These are phyloP conservation scores for Trichosporon sp. DNA, from an alignment of 1,284 basidiomycete species.

Conservation along the genomic window DNA sequence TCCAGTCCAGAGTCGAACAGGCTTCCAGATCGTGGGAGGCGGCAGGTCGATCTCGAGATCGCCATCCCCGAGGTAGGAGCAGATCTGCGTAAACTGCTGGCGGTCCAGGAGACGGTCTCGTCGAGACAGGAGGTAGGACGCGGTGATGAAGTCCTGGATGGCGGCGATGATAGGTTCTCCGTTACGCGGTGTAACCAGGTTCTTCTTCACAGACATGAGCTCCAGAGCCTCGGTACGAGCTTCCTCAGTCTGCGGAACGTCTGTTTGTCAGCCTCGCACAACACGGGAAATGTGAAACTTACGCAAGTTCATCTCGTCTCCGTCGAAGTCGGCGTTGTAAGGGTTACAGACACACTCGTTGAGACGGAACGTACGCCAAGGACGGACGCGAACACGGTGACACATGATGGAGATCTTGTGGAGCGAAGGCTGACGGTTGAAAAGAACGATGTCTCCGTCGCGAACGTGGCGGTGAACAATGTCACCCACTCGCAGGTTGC, in stretches of 20 bases:
- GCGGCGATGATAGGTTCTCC: conserved; percentile 98
- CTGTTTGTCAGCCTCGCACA: conserved; percentile 57
- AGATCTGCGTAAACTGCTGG: conserved; percentile 93
- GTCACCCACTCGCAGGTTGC: conserved; percentile 53
- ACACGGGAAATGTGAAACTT: conserved; percentile 47
- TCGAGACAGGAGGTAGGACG: conserved; percentile 90
- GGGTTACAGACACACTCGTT: conserved; percentile 99
- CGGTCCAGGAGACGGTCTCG: conserved; percentile 94
- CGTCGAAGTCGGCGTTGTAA: conserved; percentile 99
- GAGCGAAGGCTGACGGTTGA: conserved; percentile 98
- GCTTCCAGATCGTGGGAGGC: conserved; percentile 92
- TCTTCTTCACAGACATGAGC: conserved; percentile 97
- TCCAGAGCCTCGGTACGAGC: conserved; percentile 95
- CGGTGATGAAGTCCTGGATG: conserved; percentile 98
- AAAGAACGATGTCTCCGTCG: conserved; percentile 95
- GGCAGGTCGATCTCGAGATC: conserved; percentile 92
- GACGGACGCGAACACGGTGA: conserved; percentile 85
- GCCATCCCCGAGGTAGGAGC: conserved; percentile 91
- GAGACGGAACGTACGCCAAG: conserved; percentile 95
- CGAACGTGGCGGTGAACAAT: conserved; percentile 69
- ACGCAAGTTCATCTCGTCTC: conserved; percentile 99
- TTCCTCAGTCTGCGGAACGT: conserved; percentile 99
- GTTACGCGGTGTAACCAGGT: conserved; percentile 94
- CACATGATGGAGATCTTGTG: conserved; percentile 99
- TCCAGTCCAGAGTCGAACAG: conserved; percentile 91